phyloP scores from a whole-genome alignment of 768 basidiomycete genomes.

The Amylocystis lapponica region DNA sequence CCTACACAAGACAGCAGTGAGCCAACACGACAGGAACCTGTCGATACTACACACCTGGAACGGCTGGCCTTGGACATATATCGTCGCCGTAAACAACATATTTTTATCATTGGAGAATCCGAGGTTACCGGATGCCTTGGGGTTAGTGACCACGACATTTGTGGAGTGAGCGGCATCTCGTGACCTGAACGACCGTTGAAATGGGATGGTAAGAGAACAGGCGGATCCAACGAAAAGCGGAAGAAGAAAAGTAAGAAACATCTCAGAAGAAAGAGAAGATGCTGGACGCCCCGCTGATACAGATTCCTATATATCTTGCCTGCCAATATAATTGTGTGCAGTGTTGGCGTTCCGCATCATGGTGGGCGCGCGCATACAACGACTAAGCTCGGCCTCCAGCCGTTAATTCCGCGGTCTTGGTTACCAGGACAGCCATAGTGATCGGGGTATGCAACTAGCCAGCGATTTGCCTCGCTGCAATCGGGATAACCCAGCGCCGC shows the following conservation, averaged over 20 bases:
- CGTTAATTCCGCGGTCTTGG: too few species aligned
- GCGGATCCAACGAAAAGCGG: not conserved
- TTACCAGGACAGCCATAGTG: too few species aligned
- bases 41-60: slow-evolving; percentile 1
- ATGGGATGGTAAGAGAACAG: not conserved
- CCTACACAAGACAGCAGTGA: not conserved
- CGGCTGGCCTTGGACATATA: slow-evolving; percentile 3
- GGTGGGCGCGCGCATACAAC: too few species aligned
- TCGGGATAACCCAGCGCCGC: too few species aligned
- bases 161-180: not conserved
- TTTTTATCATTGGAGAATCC: not conserved
- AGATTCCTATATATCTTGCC: too few species aligned
- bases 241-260: not conserved
- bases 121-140: not conserved
- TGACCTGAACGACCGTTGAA: not conserved
- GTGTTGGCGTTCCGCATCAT: too few species aligned
- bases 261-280: not conserved
- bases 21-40: not conserved
- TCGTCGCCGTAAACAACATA: not conserved
- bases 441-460: too few species aligned
- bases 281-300: not conserved
- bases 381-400: too few species aligned
- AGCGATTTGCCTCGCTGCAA: too few species aligned
- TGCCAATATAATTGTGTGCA: too few species aligned
- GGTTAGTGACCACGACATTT: not conserved